A percentile compares a stretch with the other conserved stretches of the same genome.
Evolutionary conservation across 169 alveolate species (phyloP).

Genomic region (Cryptosporidium ubiquitum): DNA sequence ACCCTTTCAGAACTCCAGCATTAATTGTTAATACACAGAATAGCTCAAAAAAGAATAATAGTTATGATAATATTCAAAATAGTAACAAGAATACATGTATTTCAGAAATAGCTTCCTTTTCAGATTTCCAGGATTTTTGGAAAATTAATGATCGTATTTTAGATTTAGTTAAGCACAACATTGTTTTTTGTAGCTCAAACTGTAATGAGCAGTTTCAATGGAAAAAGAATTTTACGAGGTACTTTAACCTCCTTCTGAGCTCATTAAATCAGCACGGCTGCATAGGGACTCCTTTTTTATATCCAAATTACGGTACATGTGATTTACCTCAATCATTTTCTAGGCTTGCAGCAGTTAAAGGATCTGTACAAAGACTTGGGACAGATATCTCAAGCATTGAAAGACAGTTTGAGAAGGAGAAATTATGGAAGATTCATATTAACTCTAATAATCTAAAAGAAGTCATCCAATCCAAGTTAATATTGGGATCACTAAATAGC

Average conservation of each 20-base stretch:
- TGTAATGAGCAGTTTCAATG: constrained; percentile 1
- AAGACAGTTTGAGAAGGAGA: background rate
- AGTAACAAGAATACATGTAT: background rate
- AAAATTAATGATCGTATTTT: constrained; percentile 15
- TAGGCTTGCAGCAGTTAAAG: constrained; percentile 71
- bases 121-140: constrained; percentile 57
- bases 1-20: constrained; percentile 72
- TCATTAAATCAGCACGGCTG: constrained; percentile 73
- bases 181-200: background rate
- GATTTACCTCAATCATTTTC: constrained; percentile 63
- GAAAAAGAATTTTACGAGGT: constrained; percentile 27
- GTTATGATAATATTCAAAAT: background rate
- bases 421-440: background rate
- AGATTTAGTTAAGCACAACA: background rate
- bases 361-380: constrained; percentile 54
- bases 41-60: background rate
- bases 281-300: constrained; percentile 54
- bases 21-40: background rate
- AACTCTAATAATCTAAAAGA: background rate
- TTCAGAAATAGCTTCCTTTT: background rate
- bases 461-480: background rate
- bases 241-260: constrained; percentile 11
- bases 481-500: background rate
- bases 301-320: constrained; percentile 60
- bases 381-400: constrained; percentile 6